Conservation (phyloP, 306 rosid genomes). For the Canavalia ensiformis region DNA sequence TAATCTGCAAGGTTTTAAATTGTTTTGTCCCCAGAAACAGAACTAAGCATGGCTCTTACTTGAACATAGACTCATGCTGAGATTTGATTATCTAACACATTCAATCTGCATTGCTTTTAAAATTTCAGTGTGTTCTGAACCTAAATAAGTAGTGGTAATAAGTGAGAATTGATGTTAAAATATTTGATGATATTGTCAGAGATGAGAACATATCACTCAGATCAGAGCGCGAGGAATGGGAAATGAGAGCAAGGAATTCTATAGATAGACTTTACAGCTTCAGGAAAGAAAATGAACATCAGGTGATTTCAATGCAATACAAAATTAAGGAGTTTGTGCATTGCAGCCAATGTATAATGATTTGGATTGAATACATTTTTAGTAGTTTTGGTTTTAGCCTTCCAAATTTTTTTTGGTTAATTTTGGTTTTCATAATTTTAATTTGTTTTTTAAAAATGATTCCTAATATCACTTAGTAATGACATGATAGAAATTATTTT, state of each 20-base stretch:
- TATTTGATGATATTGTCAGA: conserved; percentile 39
- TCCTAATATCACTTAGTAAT: no score
- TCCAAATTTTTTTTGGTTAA: no score
- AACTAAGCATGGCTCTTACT: background rate
- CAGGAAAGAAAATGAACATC: conserved; percentile 52
- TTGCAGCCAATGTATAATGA: background rate
- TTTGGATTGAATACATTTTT: no score
- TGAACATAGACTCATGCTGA: no score
- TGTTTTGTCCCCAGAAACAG: background rate
- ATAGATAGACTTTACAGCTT: conserved; percentile 26
- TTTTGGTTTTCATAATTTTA: no score
- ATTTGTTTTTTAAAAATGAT: no score
- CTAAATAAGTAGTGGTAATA: background rate
- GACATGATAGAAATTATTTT: no score
- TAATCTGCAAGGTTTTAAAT: background rate
- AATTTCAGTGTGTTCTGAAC: background rate
- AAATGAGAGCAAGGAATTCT: conserved; percentile 42
- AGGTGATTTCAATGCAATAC: conserved; percentile 40
- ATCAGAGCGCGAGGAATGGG: conserved; percentile 45
- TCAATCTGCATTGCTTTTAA: background rate
- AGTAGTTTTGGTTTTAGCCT: no score
- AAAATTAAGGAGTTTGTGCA: conserved; percentile 9
- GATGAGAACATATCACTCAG: conserved; percentile 39
- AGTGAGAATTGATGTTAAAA: background rate
- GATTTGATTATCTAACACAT: background rate